phyloP scores from a whole-genome alignment of 257 asterid genomes.

The Solanum piurae region DNA sequence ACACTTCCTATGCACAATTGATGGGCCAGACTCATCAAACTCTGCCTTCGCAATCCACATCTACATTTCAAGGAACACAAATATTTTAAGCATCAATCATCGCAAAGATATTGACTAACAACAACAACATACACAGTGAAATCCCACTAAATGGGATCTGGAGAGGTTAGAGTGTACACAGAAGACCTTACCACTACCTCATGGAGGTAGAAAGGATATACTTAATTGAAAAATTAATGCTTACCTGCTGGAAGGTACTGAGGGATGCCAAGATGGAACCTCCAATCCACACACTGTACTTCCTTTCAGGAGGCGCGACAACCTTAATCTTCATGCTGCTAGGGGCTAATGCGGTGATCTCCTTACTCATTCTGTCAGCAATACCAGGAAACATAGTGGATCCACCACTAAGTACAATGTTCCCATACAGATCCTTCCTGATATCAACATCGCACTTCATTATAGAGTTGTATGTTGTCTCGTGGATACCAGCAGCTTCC shows the following conservation, averaged over 20 bases:
- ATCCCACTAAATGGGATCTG: too few species aligned
- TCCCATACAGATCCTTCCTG: slow-evolving; percentile 1
- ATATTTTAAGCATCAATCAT: background rate
- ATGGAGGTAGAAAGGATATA: background rate
- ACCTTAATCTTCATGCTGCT: slow-evolving; percentile 3
- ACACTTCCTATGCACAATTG: slow-evolving; percentile 1
- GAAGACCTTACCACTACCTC: too few species aligned
- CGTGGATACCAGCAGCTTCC: slow-evolving; percentile 1
- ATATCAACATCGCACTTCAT: background rate
- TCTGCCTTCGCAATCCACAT: slow-evolving; percentile 2
- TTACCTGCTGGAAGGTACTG: slow-evolving; percentile 5
- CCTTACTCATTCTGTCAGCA: slow-evolving; percentile 5
- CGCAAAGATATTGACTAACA: background rate
- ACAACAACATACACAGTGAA: background rate
- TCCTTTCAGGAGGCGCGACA: background rate
- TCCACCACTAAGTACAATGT: slow-evolving; percentile 3
- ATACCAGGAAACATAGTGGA: slow-evolving; percentile 3
- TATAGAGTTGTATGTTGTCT: background rate
- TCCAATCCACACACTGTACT: slow-evolving; percentile 2
- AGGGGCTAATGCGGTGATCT: background rate
- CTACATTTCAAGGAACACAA: background rate
- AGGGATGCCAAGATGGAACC: slow-evolving; percentile 3
- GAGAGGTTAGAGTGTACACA: too few species aligned
- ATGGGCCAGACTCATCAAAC: background rate
- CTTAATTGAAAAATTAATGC: background rate